A percentile compares a stretch with the other conserved stretches of the same genome.
Evolutionary conservation across 202 grass and related monocot genomes (phyloP).

Genomic region (Hordeum pubiflorum): DNA sequence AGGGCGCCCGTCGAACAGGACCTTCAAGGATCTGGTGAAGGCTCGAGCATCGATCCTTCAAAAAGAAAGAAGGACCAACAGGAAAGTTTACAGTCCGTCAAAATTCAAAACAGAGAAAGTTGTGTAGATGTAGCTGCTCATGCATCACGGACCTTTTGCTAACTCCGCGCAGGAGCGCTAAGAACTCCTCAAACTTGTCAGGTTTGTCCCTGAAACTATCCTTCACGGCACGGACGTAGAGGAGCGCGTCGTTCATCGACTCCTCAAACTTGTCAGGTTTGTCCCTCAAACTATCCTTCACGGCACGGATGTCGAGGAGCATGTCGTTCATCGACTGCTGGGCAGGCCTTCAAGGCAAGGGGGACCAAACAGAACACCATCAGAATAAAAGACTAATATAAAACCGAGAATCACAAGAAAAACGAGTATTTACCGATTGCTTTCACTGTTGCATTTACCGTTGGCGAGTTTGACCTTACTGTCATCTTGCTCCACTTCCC

Average conservation of each 20-base stretch:
- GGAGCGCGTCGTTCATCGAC: not conserved
- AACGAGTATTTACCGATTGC: slow-evolving; percentile 6
- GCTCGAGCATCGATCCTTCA: not conserved
- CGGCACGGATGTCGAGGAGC: not conserved
- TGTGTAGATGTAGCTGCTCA: not conserved
- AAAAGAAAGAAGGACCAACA: not conserved
- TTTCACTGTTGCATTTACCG: not conserved
- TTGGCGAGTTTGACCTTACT: not conserved
- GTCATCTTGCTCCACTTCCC: not conserved
- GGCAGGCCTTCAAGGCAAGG: not conserved
- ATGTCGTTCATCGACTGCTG: not conserved
- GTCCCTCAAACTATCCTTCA: not conserved
- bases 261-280: not conserved
- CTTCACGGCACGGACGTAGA: not conserved
- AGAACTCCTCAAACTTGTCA: not conserved
- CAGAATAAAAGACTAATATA: not conserved
- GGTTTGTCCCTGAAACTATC: not conserved
- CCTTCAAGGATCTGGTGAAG: not conserved
- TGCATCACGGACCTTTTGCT: not conserved
- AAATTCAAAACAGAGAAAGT: not conserved
- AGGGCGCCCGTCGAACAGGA: not conserved
- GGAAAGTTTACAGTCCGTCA: not conserved
- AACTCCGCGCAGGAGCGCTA: not conserved
- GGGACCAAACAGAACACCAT: not conserved
- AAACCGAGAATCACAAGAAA: not conserved